Percentiles rank a stretch among this genome's conserved stretches.
phyloP scores from a whole-genome alignment of 805 yeast species.

The Metschnikowia gelsemii region DNA sequence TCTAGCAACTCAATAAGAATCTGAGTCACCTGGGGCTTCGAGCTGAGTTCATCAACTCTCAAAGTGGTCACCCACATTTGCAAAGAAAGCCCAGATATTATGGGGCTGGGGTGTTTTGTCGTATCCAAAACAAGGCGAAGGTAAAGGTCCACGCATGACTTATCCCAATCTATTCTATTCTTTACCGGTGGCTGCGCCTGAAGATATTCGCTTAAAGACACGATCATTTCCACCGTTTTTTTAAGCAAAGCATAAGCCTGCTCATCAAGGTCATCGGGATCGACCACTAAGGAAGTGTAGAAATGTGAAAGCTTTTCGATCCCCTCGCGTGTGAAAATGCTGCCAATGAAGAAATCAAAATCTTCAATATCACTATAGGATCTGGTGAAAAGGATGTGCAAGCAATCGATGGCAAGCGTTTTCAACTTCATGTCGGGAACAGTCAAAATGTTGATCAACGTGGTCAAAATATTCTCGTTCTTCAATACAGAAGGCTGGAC shows the following conservation, averaged over 20 bases:
- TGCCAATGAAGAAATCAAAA: conserved; percentile 74
- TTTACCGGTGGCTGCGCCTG: conserved; percentile 43
- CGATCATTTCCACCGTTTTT: conserved; percentile 91
- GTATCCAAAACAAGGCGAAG: conserved; percentile 75
- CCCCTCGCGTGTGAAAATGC: conserved; percentile 74
- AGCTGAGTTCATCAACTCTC: conserved; percentile 72
- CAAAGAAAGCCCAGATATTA: conserved; percentile 85
- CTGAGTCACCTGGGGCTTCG: conserved; percentile 52
- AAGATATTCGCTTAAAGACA: conserved; percentile 77
- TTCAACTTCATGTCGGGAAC: conserved; percentile 65
- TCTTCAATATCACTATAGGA: conserved; percentile 64
- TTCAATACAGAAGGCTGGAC: conserved; percentile 73
- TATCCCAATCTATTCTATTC: conserved; percentile 47
- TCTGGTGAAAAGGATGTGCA: conserved; percentile 85
- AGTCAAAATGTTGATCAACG: conserved; percentile 59
- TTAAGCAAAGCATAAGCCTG: conserved; percentile 76
- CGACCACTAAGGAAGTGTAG: conserved; percentile 57
- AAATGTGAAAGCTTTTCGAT: conserved; percentile 64
- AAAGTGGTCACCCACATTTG: conserved; percentile 94
- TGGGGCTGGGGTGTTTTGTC: conserved; percentile 78
- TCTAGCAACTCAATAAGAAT: conserved; percentile 69
- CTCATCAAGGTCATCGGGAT: conserved; percentile 75
- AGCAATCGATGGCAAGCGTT: conserved; percentile 84
- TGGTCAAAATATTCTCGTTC: conserved; percentile 60
- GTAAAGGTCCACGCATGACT: conserved; percentile 65